Percentiles rank a stretch among this genome's conserved stretches.
Conservation (phyloP, 495 filamentous ascomycete species). For the Wilcoxina mikolae region DNA sequence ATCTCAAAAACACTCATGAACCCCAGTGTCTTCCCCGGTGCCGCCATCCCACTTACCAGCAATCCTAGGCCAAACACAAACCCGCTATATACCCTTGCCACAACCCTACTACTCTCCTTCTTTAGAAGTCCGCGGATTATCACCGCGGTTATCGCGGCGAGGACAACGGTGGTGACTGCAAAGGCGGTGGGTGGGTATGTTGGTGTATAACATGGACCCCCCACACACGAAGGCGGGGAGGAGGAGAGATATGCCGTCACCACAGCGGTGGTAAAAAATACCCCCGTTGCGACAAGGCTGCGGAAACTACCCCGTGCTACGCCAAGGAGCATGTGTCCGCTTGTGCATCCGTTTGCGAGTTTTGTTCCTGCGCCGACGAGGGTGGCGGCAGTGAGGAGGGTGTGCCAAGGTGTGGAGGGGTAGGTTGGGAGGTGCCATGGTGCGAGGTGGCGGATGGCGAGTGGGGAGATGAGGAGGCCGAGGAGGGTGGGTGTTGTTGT, state of each 20-base stretch:
- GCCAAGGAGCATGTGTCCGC: constrained; percentile 48
- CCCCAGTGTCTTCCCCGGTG: constrained; percentile 38
- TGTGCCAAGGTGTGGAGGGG: background rate
- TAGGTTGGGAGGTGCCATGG: background rate
- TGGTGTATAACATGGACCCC: constrained; percentile 37
- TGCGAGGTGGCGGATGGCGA: background rate
- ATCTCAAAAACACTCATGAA: constrained; percentile 36
- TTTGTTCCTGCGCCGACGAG: constrained; percentile 45
- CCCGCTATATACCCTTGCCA: constrained; percentile 35
- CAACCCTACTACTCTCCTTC: constrained; percentile 22
- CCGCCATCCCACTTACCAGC: constrained; percentile 41
- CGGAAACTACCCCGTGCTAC: constrained; percentile 39
- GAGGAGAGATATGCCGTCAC: constrained; percentile 35
- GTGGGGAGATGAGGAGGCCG: background rate
- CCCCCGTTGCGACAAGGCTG: constrained; percentile 38
- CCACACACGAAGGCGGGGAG: constrained; percentile 14
- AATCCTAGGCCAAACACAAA: constrained; percentile 42
- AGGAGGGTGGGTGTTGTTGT: constrained; percentile 1
- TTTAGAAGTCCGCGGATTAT: constrained; percentile 26
- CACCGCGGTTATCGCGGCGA: constrained; percentile 31
- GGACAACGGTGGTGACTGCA: constrained; percentile 21
- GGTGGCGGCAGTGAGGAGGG: constrained; percentile 28
- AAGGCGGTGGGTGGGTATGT: constrained; percentile 34
- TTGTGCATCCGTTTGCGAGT: constrained; percentile 44
- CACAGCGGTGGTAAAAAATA: constrained; percentile 42